Evolutionary conservation across 176 grass and related monocot species (phyloP).

Genomic region (Guadua angustifolia): DNA sequence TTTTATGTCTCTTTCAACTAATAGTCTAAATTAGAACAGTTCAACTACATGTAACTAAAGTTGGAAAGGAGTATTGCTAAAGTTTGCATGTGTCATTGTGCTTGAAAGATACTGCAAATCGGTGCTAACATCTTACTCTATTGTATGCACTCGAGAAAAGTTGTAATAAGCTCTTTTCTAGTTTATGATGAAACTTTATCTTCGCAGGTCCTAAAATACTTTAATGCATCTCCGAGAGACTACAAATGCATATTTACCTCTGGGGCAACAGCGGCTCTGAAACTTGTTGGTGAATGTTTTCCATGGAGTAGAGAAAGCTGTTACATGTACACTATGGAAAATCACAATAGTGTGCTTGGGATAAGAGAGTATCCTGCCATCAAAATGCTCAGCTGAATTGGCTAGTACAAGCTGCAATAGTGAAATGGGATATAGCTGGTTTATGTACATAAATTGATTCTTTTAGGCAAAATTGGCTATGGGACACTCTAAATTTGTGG

Average conservation of each 20-base stretch:
- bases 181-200: constrained; percentile 42
- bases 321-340: constrained; percentile 92
- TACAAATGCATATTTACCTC: constrained; percentile 99
- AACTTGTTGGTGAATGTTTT: constrained; percentile 94
- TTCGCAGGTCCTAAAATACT: constrained; percentile 84
- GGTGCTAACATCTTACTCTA: constrained; percentile 16
- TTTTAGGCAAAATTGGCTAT: no score
- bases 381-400: not conserved
- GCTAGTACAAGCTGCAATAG: not conserved
- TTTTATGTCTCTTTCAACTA: not conserved
- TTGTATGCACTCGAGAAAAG: constrained; percentile 7
- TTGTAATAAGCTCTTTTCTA: constrained; percentile 37
- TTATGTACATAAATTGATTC: constrained; percentile 10
- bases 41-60: not conserved
- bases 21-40: not conserved
- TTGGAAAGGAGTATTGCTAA: not conserved
- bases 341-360: constrained; percentile 97
- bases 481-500: no score
- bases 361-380: constrained; percentile 97
- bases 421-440: not conserved
- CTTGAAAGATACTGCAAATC: constrained; percentile 1
- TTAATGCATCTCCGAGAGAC: constrained; percentile 84
- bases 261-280: constrained; percentile 84
- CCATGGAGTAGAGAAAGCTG: constrained; percentile 88
- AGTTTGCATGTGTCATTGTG: not conserved